Evolutionary conservation across 148 eudicot genomes (phyloP), one percentile per base, ranked within the genome.

Genomic region (Heliosperma pusillum): DNA sequence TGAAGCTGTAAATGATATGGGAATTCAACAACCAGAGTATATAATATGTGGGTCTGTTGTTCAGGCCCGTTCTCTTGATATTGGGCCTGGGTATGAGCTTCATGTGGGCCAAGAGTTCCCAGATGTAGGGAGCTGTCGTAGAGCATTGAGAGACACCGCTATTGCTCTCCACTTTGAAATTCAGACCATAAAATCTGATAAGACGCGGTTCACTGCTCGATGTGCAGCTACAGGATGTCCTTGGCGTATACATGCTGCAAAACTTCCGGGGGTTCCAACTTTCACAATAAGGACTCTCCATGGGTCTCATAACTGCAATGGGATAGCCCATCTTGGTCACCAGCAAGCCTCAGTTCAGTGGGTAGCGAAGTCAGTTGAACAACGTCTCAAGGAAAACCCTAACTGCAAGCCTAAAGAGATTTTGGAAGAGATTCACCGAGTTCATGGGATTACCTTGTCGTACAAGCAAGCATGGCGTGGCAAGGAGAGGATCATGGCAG

Each of bases 391-490:
- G 76, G 90, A 85, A 58, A 87, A 87, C 68, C 88, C 88, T 16
- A 83, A 83, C 69, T 87, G 67, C 78, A 87, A 87, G 69, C 90
- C 90, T 12, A 87, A 87, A 81, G 90, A 87, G 81, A 87, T 87
- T 27, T 81, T 87, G 45, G 88, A 87, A 80, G 89, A 88, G 78
- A 88, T 88, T 30, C 87, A 88, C 74, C 79, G 91, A 0, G 70
- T 78, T 56, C 89, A 88, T 26, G 91, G 91, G 15, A 88, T 88
- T 60, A 82, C 89, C 25, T 86, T 88, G 47, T 86, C 89, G 2
- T 88, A 86, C 81, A 88, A 86, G 55, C 91, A 88, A 67, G 91
- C 91, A 26, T 88, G 91, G 91, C 76, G 91, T 64, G 91, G 91
- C 4, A 88, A 88, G 78, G 91, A 88, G 77, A 70, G 89, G 73